Base-by-base conservation (phyloP, 2,329 filamentous ascomycete species). In the Kalaharituber pfeilii region DNA sequence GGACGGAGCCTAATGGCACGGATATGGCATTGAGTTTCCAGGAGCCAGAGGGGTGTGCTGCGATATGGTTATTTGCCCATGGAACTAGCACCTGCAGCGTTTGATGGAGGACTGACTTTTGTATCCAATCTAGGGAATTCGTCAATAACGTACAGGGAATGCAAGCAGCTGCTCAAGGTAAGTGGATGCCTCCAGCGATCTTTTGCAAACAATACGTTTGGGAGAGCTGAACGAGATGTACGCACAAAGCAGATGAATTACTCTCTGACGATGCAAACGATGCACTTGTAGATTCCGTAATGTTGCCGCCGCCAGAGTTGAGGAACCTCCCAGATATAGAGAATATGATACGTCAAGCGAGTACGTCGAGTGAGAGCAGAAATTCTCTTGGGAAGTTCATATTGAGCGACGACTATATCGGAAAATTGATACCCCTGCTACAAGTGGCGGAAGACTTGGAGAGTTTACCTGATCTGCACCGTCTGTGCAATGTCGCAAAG, bases 1-100 rank as follows among this genome's bases (percentile, higher is more conserved):
- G 91, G 91, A 95, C 89, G 36, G 91, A 96, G 67, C 78, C 80
- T 56, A 91, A 81, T 70, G 84, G 84, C 56, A 80, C 88, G 54
- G 91, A 98, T 67, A 96, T 98, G 91, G 91, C 91, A 44, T 76
- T 98, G 59, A 95, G 88, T 67, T 98, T 98, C 66, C 91, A 98
- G 69, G 91, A 98, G 71, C 83, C 88, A 2, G 91, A 96, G 62
- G 91, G 89, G 47, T 98, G 91, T 69, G 79, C 84, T 20, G 75
- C 81, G 59, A 94, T 98, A 68, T 98, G 91, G 91, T 93, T 70
- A 67, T 72, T 67, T 33, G 27, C 33, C 49, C 27, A 20, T 29
- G 25, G 15, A 36, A 30, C 42, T 5, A 5, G 27, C 8, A 18
- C 8, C 25, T 44, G 30, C 49, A 49, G 49, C 5, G 30, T 13